phyloP scores from a whole-genome alignment of 495 filamentous ascomycete genomes.

The Monascus purpureus region DNA sequence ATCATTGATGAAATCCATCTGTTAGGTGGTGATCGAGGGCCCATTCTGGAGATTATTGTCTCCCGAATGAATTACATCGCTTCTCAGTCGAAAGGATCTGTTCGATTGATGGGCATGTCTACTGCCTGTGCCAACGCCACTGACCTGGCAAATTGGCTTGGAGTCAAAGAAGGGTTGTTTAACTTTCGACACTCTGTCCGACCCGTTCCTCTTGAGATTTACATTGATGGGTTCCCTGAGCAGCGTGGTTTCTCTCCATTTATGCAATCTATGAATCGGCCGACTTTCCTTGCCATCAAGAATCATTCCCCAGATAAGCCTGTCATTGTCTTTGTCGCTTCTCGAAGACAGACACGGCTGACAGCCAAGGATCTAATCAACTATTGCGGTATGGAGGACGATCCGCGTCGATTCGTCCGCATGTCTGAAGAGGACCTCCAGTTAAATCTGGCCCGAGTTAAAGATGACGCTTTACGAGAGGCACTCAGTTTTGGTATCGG shows the following conservation, averaged over 20 bases:
- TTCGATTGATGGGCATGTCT: conserved; percentile 92
- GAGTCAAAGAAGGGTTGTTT: conserved; percentile 91
- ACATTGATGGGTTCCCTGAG: conserved; percentile 94
- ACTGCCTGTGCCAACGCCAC: conserved; percentile 93
- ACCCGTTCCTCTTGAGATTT: conserved; percentile 88
- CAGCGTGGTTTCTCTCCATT: conserved; percentile 90
- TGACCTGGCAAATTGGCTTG: conserved; percentile 92
- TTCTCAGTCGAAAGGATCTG: conserved; percentile 69
- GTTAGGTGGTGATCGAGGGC: conserved; percentile 86
- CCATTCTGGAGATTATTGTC: conserved; percentile 97
- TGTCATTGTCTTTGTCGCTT: conserved; percentile 96
- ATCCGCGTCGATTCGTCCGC: conserved; percentile 77
- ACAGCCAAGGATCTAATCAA: conserved; percentile 95
- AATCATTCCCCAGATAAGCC: conserved; percentile 91
- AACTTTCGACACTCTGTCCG: conserved; percentile 98
- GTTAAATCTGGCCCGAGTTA: conserved; percentile 66
- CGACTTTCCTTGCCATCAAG: conserved; percentile 93
- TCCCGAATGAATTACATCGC: conserved; percentile 99
- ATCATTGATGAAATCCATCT: conserved; percentile 99
- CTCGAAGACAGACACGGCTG: conserved; percentile 82
- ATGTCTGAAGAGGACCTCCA: conserved; percentile 94
- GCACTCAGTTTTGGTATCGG: conserved; percentile 94
- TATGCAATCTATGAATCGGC: conserved; percentile 99
- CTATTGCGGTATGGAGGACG: conserved; percentile 96
- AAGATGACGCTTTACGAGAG: conserved; percentile 83